phyloP scores from a whole-genome alignment of 1,284 basidiomycete genomes.

The Chalciporus sp. region DNA sequence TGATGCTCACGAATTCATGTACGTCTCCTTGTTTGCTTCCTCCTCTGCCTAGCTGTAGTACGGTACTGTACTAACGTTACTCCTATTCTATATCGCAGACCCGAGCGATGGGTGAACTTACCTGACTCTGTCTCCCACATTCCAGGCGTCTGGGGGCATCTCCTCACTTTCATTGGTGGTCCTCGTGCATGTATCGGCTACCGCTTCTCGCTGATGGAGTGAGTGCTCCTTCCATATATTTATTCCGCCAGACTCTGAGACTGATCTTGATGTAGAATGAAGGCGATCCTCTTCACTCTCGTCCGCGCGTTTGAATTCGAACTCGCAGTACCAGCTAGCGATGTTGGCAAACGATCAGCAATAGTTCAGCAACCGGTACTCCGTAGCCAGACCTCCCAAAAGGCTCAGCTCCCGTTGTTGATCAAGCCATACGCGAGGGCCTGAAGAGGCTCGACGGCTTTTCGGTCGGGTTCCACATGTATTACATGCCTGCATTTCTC shows the following conservation, averaged over 20 bases:
- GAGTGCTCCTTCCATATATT: conserved; percentile 17
- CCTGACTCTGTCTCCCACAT: conserved; percentile 48
- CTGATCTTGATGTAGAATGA: conserved; percentile 43
- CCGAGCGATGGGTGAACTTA: conserved; percentile 58
- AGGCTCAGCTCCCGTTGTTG: conserved; percentile 8
- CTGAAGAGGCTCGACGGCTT: background rate
- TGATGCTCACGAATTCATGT: conserved; percentile 41
- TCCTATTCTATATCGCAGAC: conserved; percentile 35
- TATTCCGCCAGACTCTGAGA: background rate
- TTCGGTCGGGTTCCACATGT: no score
- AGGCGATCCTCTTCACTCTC: conserved; percentile 44
- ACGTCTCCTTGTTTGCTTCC: background rate
- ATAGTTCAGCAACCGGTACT: no score
- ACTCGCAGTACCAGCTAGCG: conserved; percentile 43
- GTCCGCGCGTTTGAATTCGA: conserved; percentile 51
- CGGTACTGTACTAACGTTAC: no score
- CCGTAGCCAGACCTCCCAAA: no score
- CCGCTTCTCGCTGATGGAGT: conserved; percentile 74
- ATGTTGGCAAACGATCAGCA: no score
- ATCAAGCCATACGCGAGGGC: conserved; percentile 1
- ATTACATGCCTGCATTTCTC: no score
- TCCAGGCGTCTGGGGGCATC: conserved; percentile 61
- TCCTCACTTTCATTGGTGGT: conserved; percentile 65
- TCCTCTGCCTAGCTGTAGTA: no score
- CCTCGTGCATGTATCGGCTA: conserved; percentile 70